Conservation (phyloP, 1,139 yeast genomes). For the Candida gigantensis region DNA sequence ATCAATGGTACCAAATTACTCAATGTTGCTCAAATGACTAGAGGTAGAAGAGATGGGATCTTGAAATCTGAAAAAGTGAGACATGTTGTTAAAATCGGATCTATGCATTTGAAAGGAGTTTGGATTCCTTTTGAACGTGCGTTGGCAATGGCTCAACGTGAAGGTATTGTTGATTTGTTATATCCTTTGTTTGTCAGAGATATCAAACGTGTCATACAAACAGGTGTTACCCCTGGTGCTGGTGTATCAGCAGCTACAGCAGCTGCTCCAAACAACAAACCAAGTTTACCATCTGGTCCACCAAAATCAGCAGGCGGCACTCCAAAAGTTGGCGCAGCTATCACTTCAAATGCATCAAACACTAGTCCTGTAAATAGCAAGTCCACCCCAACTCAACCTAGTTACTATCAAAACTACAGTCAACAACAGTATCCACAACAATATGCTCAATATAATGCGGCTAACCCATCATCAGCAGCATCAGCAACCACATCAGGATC, state of each 20-base stretch:
- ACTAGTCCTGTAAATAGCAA: constrained; percentile 14
- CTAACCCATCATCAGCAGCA: constrained; percentile 13
- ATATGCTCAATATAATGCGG: constrained; percentile 11
- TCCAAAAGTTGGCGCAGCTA: constrained; percentile 13
- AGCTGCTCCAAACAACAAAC: constrained; percentile 15
- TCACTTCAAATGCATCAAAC: constrained; percentile 8
- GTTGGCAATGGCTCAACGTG: constrained; percentile 84
- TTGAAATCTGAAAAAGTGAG: constrained; percentile 84
- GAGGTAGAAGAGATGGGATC: constrained; percentile 59
- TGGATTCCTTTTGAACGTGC: constrained; percentile 98
- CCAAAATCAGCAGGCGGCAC: constrained; percentile 12
- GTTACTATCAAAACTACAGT: constrained; percentile 20
- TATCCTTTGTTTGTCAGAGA: constrained; percentile 90
- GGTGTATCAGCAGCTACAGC: constrained; percentile 16
- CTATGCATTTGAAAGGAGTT: constrained; percentile 96
- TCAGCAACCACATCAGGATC: constrained; percentile 10
- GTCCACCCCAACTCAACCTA: constrained; percentile 14
- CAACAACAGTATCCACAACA: constrained; percentile 15
- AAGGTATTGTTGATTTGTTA: constrained; percentile 79
- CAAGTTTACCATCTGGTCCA: constrained; percentile 12
- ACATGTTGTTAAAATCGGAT: constrained; percentile 93
- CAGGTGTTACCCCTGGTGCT: constrained; percentile 45
- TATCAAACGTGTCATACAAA: constrained; percentile 68
- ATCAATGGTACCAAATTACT: constrained; percentile 86
- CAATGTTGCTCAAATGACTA: constrained; percentile 57